These are phyloP conservation scores for Cokeromyces recurvatus DNA, from an alignment of 371 early-diverging fungal genomes.

Conservation along the genomic window DNA sequence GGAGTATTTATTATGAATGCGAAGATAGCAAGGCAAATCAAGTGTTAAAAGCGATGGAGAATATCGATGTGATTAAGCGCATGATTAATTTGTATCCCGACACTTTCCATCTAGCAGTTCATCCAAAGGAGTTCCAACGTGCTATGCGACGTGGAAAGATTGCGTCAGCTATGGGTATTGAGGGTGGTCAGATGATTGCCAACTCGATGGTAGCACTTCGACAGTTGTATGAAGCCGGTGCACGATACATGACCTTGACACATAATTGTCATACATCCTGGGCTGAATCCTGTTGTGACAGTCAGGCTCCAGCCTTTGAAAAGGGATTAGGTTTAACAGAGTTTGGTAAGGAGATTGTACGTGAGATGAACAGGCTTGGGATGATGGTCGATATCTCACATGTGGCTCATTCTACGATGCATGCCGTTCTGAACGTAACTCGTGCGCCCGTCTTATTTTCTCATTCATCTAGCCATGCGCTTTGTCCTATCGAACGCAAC, in stretches of 20 bases:
- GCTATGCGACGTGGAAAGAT: conserved; percentile 42
- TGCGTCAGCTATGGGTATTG: conserved; percentile 62
- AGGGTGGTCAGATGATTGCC: conserved; percentile 67
- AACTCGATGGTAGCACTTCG: conserved; percentile 54
- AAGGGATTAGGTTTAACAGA: conserved; percentile 47
- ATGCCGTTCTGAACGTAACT: conserved; percentile 48
- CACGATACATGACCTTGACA: conserved; percentile 68
- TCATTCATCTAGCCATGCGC: conserved; percentile 53
- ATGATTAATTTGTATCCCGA: conserved; percentile 48
- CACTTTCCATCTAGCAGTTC: conserved; percentile 45
- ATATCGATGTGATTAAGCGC: conserved; percentile 58
- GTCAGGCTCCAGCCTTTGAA: conserved; percentile 42
- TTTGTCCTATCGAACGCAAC: conserved; percentile 56
- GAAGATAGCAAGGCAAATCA: conserved; percentile 31
- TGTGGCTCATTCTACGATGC: conserved; percentile 61
- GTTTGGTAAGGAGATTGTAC: conserved; percentile 51
- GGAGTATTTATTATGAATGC: conserved; percentile 57
- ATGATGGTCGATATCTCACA: conserved; percentile 71
- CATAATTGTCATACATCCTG: conserved; percentile 67
- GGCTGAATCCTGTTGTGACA: conserved; percentile 58
- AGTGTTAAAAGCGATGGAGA: conserved; percentile 39
- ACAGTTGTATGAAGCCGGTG: conserved; percentile 52
- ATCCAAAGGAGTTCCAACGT: conserved; percentile 39
- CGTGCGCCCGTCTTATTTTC: conserved; percentile 62
- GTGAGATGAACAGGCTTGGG: conserved; percentile 68